Conservation (phyloP, 768 basidiomycete species). For the Leccinum longicurvipes region DNA sequence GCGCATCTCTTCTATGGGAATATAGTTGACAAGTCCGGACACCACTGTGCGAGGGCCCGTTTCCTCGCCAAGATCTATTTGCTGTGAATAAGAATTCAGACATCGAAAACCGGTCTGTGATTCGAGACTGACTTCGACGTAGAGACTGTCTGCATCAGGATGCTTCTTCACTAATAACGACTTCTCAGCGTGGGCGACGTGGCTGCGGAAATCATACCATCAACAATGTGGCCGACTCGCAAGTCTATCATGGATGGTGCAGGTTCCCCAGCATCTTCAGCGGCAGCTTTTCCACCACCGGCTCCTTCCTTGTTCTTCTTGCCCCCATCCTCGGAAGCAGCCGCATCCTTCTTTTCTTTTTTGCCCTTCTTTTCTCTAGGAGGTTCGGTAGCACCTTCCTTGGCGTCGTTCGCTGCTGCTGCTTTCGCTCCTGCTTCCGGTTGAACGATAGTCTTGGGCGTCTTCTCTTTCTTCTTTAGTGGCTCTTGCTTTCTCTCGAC, state of each 20-base stretch:
- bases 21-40: constrained; percentile 94
- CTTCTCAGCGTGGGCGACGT: constrained; percentile 2
- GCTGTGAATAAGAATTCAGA: constrained; percentile 39
- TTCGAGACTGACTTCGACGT: constrained; percentile 68
- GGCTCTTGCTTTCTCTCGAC: constrained; percentile 68
- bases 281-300: constrained; percentile 31
- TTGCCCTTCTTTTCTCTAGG: constrained; percentile 31
- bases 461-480: constrained; percentile 77
- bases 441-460: constrained; percentile 32
- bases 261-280: constrained; percentile 74
- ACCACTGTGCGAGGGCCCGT: constrained; percentile 94
- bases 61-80: constrained; percentile 96
- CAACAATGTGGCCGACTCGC: constrained; percentile 88
- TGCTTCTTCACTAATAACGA: constrained; percentile 76
- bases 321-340: constrained; percentile 27
- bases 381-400: constrained; percentile 37
- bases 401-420: constrained; percentile 31
- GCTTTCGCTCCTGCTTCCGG: constrained; percentile 23
- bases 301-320: constrained; percentile 42
- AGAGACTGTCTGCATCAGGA: constrained; percentile 97
- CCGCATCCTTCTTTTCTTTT: constrained; percentile 58
- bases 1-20: constrained; percentile 91
- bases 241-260: constrained; percentile 97
- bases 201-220: constrained; percentile 53
- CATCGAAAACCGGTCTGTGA: background rate